These are phyloP conservation scores for Plantago elongata DNA, from an alignment of 257 asterid genomes.

Conservation along the genomic window DNA sequence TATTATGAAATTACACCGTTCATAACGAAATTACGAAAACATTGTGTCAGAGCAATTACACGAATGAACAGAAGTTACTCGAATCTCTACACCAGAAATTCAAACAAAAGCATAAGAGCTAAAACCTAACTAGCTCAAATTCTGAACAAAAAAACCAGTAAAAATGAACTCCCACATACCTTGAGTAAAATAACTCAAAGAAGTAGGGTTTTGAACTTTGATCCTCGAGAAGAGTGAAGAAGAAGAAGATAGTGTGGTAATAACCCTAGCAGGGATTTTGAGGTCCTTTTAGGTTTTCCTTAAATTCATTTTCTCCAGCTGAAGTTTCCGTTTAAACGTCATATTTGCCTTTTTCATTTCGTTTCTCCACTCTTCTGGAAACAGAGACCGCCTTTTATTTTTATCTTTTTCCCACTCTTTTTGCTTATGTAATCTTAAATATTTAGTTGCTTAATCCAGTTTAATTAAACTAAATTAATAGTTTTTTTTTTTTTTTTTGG, in stretches of 20 bases:
- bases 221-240: neutral
- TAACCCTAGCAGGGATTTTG: neutral
- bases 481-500: too few species aligned
- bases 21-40: neutral
- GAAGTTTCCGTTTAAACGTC: neutral
- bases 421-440: neutral
- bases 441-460: too few species aligned
- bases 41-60: neutral
- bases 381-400: neutral
- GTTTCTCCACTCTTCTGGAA: neutral
- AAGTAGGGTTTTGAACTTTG: neutral
- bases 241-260: neutral
- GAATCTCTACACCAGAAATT: neutral
- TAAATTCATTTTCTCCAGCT: neutral
- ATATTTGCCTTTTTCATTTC: neutral
- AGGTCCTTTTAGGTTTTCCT: too few species aligned
- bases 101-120: neutral
- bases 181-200: neutral
- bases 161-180: neutral
- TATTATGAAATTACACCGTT: neutral
- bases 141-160: neutral
- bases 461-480: too few species aligned
- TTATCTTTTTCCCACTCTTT: neutral
- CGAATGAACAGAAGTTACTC: conserved; percentile 6
- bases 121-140: too few species aligned